Conservation (phyloP, 176 grass and related monocot species). For the Avena insularis region DNA sequence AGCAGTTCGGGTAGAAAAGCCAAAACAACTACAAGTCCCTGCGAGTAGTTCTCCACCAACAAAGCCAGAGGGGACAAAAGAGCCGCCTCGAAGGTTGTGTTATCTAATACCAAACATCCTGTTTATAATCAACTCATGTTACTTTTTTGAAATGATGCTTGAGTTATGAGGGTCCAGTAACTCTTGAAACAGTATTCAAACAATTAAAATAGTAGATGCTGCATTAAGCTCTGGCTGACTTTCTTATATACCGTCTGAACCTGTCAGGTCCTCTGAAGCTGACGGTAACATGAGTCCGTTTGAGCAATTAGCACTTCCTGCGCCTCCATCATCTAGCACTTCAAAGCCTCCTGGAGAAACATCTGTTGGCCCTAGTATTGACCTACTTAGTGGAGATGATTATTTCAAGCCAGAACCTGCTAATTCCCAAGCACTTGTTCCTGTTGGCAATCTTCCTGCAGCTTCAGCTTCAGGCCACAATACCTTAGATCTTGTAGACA, state of each 20-base stretch:
- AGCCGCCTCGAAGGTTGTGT: slow-evolving; percentile 53
- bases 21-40: slow-evolving; percentile 51
- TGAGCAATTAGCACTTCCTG: slow-evolving; percentile 73
- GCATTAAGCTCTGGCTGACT: slow-evolving; percentile 30
- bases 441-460: slow-evolving; percentile 47
- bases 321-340: slow-evolving; percentile 59
- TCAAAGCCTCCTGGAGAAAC: slow-evolving; percentile 46
- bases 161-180: slow-evolving; percentile 1
- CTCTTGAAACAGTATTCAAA: neutral
- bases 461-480: slow-evolving; percentile 59
- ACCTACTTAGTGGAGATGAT: slow-evolving; percentile 88
- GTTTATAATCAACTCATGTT: neutral
- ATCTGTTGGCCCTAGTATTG: slow-evolving; percentile 59
- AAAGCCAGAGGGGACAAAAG: slow-evolving; percentile 50
- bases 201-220: neutral
- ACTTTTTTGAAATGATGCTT: slow-evolving; percentile 25
- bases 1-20: slow-evolving; percentile 63
- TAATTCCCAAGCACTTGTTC: slow-evolving; percentile 73
- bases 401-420: slow-evolving; percentile 77
- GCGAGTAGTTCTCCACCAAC: slow-evolving; percentile 41
- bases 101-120: slow-evolving; percentile 8
- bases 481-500: slow-evolving; percentile 81
- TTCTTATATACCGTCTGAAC: slow-evolving; percentile 7
- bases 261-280: slow-evolving; percentile 56
- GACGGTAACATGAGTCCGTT: slow-evolving; percentile 49